These are phyloP conservation scores for Crithidia brevicula DNA, from an alignment of 208 protist genomes.

Conservation along the genomic window DNA sequence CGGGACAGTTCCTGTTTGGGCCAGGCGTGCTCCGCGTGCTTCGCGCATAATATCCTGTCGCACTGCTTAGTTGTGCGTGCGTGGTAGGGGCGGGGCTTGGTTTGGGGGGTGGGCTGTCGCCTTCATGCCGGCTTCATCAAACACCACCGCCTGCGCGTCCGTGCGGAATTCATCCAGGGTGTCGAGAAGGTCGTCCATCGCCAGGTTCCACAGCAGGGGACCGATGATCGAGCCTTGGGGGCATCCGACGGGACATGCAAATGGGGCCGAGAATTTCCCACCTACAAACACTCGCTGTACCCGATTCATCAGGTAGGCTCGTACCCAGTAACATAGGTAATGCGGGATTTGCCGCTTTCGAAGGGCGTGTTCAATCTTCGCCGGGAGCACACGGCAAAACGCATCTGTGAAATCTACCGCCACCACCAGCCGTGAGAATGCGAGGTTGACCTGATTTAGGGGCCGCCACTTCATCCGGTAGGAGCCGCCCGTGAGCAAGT, in stretches of 20 bases:
- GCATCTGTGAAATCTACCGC: conserved; percentile 11
- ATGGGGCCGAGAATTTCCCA: not conserved
- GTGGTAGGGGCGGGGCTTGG: not conserved
- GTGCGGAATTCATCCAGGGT: not conserved
- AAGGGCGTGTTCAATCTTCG: not conserved
- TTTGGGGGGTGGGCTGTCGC: not conserved
- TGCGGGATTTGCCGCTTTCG: not conserved
- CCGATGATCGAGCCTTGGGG: conserved; percentile 18
- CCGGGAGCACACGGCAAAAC: conserved; percentile 5
- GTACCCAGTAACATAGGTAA: not conserved
- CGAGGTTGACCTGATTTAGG: not conserved
- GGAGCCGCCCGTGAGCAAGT: not conserved
- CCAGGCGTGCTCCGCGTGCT: not conserved
- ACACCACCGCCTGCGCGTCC: not conserved
- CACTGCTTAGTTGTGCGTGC: not conserved
- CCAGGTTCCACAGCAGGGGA: conserved; percentile 18
- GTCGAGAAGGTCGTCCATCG: conserved; percentile 15
- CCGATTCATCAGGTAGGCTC: not conserved
- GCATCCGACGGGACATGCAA: not conserved
- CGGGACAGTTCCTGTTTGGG: not conserved
- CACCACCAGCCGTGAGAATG: not conserved
- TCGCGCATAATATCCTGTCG: not conserved
- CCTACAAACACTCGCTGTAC: not conserved
- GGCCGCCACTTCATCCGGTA: not conserved
- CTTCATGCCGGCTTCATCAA: not conserved